A percentile compares a stretch with the other conserved stretches of the same genome.
phyloP scores from a whole-genome alignment of 2,329 filamentous ascomycete species.

The Aspergillus calidoustus region DNA sequence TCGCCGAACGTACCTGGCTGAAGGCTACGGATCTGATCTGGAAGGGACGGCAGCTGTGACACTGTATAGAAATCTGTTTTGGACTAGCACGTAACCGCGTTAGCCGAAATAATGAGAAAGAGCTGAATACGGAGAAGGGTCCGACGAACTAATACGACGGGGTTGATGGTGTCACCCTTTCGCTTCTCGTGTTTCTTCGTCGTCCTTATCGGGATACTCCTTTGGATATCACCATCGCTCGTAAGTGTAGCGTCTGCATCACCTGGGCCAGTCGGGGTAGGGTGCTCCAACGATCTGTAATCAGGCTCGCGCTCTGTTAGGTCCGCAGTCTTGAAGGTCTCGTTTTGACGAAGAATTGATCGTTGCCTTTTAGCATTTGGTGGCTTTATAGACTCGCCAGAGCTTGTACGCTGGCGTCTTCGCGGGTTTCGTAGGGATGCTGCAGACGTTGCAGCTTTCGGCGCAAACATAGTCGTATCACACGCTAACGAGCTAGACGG shows the following conservation, averaged over 20 bases:
- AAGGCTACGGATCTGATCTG: conserved; percentile 73
- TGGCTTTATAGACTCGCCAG: conserved; percentile 51
- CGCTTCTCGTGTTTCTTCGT: conserved; percentile 43
- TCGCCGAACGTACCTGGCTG: conserved; percentile 61
- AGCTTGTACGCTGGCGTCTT: conserved; percentile 46
- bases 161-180: conserved; percentile 35
- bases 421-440: conserved; percentile 41
- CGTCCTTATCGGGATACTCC: conserved; percentile 43
- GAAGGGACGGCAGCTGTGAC: conserved; percentile 80
- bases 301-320: conserved; percentile 26
- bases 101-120: conserved; percentile 13
- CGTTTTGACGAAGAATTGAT: conserved; percentile 44
- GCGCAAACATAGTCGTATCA: conserved; percentile 43
- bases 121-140: background rate
- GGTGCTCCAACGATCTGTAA: conserved; percentile 23
- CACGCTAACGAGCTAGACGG: background rate
- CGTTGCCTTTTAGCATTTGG: conserved; percentile 53
- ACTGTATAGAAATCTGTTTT: conserved; percentile 84
- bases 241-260: conserved; percentile 19
- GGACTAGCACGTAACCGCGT: conserved; percentile 58
- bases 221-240: conserved; percentile 29
- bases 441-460: conserved; percentile 36
- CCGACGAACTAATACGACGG: conserved; percentile 43
- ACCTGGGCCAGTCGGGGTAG: conserved; percentile 19
- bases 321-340: conserved; percentile 35